phyloP scores from a whole-genome alignment of 805 yeast genomes.

The Komagataella populi region DNA sequence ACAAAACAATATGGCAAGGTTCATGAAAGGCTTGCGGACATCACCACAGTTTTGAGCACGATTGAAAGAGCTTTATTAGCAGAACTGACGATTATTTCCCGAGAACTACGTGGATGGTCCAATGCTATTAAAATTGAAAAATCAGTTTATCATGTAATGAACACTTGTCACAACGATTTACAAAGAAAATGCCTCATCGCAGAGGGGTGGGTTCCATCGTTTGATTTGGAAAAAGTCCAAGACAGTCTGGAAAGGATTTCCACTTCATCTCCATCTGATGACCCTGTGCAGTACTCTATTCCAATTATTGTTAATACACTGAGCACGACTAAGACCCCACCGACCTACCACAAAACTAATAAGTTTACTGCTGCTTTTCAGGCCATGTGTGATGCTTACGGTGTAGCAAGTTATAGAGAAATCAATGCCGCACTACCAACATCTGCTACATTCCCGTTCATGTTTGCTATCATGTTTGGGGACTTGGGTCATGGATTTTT shows the following conservation, averaged over 20 bases:
- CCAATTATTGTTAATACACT: conserved; percentile 35
- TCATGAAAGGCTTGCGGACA: conserved; percentile 37
- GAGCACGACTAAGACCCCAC: conserved; percentile 77
- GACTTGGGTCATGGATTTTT: conserved; percentile 94
- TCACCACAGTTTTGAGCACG: conserved; percentile 31
- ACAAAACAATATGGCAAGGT: conserved; percentile 25
- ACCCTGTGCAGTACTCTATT: conserved; percentile 7
- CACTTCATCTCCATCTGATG: background rate
- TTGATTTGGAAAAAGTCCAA: conserved; percentile 34
- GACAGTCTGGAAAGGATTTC: conserved; percentile 27
- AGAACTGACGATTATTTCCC: conserved; percentile 50
- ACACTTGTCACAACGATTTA: conserved; percentile 55
- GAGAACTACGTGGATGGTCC: conserved; percentile 51
- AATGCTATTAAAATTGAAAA: conserved; percentile 38
- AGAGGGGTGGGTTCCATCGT: conserved; percentile 63
- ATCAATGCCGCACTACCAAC: conserved; percentile 96
- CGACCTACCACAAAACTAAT: conserved; percentile 90
- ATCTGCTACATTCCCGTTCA: conserved; percentile 89
- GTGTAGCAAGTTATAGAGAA: conserved; percentile 84
- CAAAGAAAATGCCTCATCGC: conserved; percentile 54
- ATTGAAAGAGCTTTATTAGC: conserved; percentile 43
- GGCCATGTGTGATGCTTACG: conserved; percentile 89
- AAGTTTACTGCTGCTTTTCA: conserved; percentile 92
- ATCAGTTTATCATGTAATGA: conserved; percentile 43
- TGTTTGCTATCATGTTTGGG: conserved; percentile 99